Evolutionary conservation across 306 rosid genomes (phyloP).

Genomic region (Crotalaria pallida): DNA sequence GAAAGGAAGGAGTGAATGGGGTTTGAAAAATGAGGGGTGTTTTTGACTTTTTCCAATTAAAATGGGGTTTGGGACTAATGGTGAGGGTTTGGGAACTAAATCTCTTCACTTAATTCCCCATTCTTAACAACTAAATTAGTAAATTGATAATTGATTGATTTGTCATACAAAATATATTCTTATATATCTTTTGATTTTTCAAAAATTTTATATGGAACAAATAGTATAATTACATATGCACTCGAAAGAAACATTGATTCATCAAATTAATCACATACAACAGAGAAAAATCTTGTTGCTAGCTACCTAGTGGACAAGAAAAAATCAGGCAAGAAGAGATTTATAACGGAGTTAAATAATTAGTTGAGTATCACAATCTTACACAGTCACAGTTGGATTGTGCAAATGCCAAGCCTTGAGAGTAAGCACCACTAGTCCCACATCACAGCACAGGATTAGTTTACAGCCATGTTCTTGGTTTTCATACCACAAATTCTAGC

Average conservation of each 20-base stretch:
- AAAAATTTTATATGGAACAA: too few species aligned
- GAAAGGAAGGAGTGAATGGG: too few species aligned
- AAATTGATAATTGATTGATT: too few species aligned
- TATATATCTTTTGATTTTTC: too few species aligned
- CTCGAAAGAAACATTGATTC: background rate
- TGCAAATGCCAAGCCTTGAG: slow-evolving; percentile 29
- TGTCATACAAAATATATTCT: too few species aligned
- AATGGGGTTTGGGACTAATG: too few species aligned
- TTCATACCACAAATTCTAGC: slow-evolving; percentile 39
- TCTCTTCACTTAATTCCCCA: too few species aligned
- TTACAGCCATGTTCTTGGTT: slow-evolving; percentile 20
- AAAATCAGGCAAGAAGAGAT: slow-evolving; percentile 6
- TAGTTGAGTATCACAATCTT: slow-evolving; percentile 39
- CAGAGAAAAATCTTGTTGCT: background rate
- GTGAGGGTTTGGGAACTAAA: too few species aligned
- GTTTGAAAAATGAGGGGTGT: too few species aligned
- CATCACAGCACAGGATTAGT: background rate
- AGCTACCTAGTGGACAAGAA: background rate
- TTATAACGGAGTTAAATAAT: slow-evolving; percentile 3
- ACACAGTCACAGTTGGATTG: background rate
- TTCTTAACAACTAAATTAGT: too few species aligned
- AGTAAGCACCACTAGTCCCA: slow-evolving; percentile 27
- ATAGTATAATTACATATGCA: background rate
- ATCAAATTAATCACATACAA: slow-evolving; percentile 9
- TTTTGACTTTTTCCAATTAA: too few species aligned